These are phyloP conservation scores for Rhizomucor pusillus DNA, from an alignment of 371 early-diverging fungal species.

Conservation along the genomic window DNA sequence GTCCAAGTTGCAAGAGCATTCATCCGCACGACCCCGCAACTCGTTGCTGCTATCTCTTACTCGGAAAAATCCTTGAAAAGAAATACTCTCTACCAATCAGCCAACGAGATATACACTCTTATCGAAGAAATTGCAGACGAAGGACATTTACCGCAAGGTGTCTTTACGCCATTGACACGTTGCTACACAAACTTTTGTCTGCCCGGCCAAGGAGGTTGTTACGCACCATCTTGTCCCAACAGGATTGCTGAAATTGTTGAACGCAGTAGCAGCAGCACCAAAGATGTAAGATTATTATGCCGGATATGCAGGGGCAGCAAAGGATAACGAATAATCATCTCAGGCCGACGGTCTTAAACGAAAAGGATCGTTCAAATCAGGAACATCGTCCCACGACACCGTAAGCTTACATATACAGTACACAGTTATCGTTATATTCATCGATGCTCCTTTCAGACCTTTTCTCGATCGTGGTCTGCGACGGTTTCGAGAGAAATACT, in stretches of 20 bases:
- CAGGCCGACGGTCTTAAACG: conserved; percentile 6
- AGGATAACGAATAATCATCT: neutral
- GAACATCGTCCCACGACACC: conserved; percentile 32
- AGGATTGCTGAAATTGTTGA: neutral
- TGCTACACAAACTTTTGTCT: conserved; percentile 34
- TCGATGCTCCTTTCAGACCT: conserved; percentile 22
- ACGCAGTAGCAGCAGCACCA: neutral
- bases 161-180: conserved; percentile 25
- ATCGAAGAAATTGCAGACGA: conserved; percentile 16
- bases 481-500: conserved; percentile 69
- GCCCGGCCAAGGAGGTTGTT: conserved; percentile 24
- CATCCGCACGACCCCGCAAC: conserved; percentile 25
- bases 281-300: neutral
- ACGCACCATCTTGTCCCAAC: conserved; percentile 37
- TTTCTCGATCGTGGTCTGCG: conserved; percentile 61
- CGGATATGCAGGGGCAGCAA: neutral
- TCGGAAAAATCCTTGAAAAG: conserved; percentile 33
- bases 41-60: conserved; percentile 27
- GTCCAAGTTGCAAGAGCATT: conserved; percentile 25
- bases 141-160: conserved; percentile 21
- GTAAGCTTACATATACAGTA: conserved; percentile 16
- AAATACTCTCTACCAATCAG: conserved; percentile 34
- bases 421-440: neutral
- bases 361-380: conserved; percentile 20
- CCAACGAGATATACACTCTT: conserved; percentile 30